Conservation (phyloP, 139 green algal genomes). For the Edaphochlamys debaryana region DNA sequence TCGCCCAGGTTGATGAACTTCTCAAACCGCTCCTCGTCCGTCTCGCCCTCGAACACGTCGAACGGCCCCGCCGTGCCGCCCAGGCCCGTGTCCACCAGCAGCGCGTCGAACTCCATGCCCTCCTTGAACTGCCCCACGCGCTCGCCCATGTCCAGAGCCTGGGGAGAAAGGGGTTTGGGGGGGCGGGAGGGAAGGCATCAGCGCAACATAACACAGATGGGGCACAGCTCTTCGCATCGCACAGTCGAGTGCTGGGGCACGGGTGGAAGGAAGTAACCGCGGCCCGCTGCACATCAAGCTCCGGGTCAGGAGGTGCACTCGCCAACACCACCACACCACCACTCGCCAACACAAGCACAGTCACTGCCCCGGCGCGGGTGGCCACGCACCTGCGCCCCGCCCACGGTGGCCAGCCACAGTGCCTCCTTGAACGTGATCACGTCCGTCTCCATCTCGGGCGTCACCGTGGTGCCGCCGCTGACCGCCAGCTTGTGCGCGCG, state of each 20-base stretch:
- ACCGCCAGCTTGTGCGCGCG: slow-evolving; percentile 61
- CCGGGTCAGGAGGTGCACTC: too few species aligned
- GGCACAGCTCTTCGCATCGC: too few species aligned
- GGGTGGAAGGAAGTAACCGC: too few species aligned
- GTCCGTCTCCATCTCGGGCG: slow-evolving; percentile 56
- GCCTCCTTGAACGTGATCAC: slow-evolving; percentile 60
- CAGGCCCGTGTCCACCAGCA: slow-evolving; percentile 64
- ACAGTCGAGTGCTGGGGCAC: too few species aligned
- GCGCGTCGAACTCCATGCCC: slow-evolving; percentile 76
- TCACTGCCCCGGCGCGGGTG: too few species aligned
- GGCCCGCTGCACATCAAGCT: too few species aligned
- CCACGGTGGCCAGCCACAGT: slow-evolving; percentile 77
- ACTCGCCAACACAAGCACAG: too few species aligned
- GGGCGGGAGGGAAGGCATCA: too few species aligned
- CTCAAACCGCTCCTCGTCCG: slow-evolving; percentile 55
- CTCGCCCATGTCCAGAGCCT: slow-evolving; percentile 42
- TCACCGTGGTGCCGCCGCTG: slow-evolving; percentile 41
- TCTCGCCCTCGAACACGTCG: slow-evolving; percentile 60
- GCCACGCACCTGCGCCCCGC: slow-evolving; percentile 56
- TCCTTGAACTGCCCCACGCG: slow-evolving; percentile 63
- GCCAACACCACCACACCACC: too few species aligned
- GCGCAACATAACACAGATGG: not conserved
- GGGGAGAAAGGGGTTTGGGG: not conserved
- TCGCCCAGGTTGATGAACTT: slow-evolving; percentile 78
- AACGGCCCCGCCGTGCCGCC: slow-evolving; percentile 44